These are phyloP conservation scores for Fusarium gaditjirri DNA, from an alignment of 2,329 filamentous ascomycete genomes.

Conservation along the genomic window DNA sequence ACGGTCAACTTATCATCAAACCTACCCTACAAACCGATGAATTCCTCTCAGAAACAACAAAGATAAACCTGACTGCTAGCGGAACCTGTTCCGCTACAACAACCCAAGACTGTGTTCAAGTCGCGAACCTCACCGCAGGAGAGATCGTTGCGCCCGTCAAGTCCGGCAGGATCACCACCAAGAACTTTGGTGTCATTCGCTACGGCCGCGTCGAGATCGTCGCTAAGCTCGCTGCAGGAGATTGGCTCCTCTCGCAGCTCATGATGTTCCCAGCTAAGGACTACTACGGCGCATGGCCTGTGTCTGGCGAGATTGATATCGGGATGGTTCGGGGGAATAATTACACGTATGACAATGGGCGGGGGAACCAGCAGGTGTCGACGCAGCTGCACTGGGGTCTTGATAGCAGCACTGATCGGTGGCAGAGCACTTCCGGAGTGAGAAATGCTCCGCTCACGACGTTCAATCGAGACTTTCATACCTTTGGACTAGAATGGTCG, in stretches of 20 bases:
- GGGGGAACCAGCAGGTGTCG: not conserved
- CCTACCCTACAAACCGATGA: not conserved
- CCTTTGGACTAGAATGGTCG: constrained; percentile 58
- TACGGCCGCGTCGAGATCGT: not conserved
- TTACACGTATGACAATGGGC: constrained; percentile 1
- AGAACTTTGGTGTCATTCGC: not conserved
- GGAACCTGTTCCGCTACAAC: not conserved
- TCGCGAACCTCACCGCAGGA: not conserved
- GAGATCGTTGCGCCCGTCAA: not conserved
- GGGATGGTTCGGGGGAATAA: constrained; percentile 60
- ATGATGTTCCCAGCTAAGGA: not conserved
- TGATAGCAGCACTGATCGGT: not conserved
- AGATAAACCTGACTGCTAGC: not conserved
- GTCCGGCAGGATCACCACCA: not conserved
- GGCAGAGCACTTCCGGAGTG: not conserved
- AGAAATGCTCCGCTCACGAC: not conserved
- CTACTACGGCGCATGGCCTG: constrained; percentile 60
- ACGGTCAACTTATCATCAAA: not conserved
- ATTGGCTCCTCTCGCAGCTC: not conserved
- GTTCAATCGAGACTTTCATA: constrained; percentile 51
- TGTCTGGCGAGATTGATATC: constrained; percentile 64
- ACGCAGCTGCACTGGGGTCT: not conserved
- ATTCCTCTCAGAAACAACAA: not conserved
- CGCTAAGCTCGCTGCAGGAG: not conserved
- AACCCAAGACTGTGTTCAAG: not conserved